Evolutionary conservation across 495 filamentous ascomycete species (phyloP).

Genomic region (Trichoderma erinaceum): DNA sequence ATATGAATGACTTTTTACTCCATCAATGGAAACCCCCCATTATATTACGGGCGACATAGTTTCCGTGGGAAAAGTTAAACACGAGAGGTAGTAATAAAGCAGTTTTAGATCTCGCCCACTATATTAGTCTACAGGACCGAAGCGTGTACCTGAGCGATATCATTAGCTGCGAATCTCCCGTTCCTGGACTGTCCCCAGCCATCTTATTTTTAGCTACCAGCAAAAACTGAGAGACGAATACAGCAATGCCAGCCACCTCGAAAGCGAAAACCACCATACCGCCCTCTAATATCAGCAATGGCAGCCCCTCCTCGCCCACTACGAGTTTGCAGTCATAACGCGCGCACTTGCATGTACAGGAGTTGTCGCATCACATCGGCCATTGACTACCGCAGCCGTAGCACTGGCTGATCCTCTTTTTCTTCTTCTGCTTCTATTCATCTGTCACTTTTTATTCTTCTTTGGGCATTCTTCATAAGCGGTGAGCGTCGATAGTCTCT

Average conservation of each 20-base stretch:
- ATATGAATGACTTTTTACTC: no score
- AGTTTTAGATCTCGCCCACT: no score
- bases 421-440: not conserved
- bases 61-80: no score
- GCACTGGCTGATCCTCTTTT: not conserved
- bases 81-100: no score
- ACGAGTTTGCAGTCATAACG: not conserved
- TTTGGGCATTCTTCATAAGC: not conserved
- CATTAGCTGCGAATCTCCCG: not conserved
- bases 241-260: not conserved
- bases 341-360: not conserved
- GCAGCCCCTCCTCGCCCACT: not conserved
- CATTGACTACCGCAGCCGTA: not conserved
- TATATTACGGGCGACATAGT: no score
- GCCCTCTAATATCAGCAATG: not conserved
- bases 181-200: not conserved
- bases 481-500: not conserved
- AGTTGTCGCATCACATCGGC: slow-evolving; percentile 6
- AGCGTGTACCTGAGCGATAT: not conserved
- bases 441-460: not conserved
- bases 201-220: slow-evolving; percentile 1
- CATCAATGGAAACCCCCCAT: no score
- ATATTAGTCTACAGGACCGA: no score
- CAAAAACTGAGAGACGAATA: not conserved
- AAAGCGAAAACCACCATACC: not conserved